Evolutionary conservation across 257 asterid genomes (phyloP).

Genomic region (Scutellaria minor): DNA sequence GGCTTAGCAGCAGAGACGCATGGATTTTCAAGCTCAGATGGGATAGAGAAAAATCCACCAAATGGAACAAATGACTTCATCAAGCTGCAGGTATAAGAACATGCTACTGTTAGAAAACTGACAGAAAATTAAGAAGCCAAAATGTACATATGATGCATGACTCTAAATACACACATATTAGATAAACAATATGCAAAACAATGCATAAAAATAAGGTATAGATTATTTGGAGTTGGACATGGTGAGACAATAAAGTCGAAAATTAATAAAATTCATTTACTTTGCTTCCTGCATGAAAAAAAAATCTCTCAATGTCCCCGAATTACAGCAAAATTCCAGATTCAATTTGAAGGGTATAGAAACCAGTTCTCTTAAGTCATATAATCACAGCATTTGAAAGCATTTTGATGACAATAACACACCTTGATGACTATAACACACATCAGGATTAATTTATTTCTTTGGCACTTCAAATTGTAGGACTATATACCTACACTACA

Average conservation of each 20-base stretch:
- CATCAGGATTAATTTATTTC: not conserved
- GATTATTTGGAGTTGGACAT: not conserved
- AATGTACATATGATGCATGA: constrained; percentile 21
- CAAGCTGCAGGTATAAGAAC: constrained; percentile 65
- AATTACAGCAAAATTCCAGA: constrained; percentile 1
- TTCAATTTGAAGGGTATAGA: not conserved
- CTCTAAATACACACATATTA: not conserved
- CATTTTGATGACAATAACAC: not conserved
- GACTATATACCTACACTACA: not conserved
- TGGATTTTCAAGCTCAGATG: constrained; percentile 63
- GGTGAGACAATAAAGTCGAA: not conserved
- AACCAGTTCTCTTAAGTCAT: not conserved
- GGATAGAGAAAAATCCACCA: constrained; percentile 86
- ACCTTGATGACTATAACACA: not conserved
- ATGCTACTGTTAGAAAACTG: constrained; percentile 44
- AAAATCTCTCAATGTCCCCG: constrained; percentile 5
- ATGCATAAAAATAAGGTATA: not conserved
- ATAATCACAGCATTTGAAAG: not conserved
- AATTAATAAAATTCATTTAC: constrained; percentile 2
- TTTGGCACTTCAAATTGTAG: not conserved
- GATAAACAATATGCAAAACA: not conserved
- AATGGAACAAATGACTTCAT: constrained; percentile 94
- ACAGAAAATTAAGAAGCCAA: constrained; percentile 37
- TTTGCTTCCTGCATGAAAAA: not conserved
- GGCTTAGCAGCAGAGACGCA: constrained; percentile 46